These are phyloP conservation scores for Ophiostoma himal-ulmi DNA, from an alignment of 2,329 filamentous ascomycete species.

Conservation along the genomic window DNA sequence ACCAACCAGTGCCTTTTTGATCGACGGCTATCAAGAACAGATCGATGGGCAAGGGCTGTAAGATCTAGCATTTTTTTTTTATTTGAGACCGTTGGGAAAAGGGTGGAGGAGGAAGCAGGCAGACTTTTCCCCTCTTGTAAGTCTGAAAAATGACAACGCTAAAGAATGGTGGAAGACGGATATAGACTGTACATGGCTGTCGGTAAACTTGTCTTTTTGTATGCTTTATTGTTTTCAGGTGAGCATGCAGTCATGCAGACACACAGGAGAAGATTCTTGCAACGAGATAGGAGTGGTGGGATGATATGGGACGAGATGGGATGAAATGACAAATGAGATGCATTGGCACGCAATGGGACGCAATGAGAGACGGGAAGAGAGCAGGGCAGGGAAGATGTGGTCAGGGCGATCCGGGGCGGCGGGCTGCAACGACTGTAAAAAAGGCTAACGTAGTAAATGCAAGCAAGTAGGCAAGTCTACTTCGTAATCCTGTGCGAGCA, in stretches of 20 bases:
- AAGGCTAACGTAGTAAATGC: neutral
- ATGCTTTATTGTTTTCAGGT: neutral
- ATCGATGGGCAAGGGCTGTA: constrained; percentile 9
- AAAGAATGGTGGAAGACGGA: too few relatives aligned
- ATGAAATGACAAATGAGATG: neutral
- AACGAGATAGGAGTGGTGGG: neutral
- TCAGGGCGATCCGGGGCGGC: constrained; percentile 7
- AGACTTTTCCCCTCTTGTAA: neutral
- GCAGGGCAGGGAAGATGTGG: neutral
- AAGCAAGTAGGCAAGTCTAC: neutral
- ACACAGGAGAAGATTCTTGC: neutral
- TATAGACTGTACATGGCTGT: neutral
- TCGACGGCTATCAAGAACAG: neutral
- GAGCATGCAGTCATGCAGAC: neutral
- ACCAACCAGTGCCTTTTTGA: neutral
- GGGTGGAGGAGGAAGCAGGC: neutral
- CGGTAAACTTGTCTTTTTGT: neutral
- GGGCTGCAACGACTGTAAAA: constrained; percentile 3
- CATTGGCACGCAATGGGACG: constrained; percentile 1
- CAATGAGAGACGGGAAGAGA: constrained; percentile 7
- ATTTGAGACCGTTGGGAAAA: neutral
- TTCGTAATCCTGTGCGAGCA: neutral
- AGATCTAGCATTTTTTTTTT: neutral
- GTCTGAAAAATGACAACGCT: neutral
- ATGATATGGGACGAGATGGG: neutral